These are phyloP conservation scores for Globisporangium apiculatum DNA, from an alignment of 352 stramenopile species.

Conservation along the genomic window DNA sequence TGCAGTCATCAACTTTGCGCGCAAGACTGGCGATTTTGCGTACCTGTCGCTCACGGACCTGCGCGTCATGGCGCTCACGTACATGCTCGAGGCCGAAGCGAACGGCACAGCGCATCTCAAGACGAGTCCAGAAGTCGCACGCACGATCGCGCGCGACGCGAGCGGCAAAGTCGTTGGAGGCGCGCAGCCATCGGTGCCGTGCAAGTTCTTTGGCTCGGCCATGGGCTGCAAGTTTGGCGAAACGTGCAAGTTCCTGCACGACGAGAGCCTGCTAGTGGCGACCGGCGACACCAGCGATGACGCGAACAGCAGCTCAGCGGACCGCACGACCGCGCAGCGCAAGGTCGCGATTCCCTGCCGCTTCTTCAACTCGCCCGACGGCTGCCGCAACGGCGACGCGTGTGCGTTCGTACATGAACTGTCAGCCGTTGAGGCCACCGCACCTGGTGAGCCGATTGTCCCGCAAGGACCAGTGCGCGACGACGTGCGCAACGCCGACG, in stretches of 20 bases:
- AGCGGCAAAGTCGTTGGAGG: conserved; percentile 58
- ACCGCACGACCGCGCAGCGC: conserved; percentile 1
- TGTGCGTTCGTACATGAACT: conserved; percentile 71
- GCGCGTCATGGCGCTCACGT: conserved; percentile 83
- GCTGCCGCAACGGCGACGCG: conserved; percentile 64
- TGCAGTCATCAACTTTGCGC: conserved; percentile 74
- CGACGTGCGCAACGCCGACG: conserved; percentile 63
- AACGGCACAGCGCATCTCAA: conserved; percentile 67
- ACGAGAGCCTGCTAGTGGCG: conserved; percentile 23
- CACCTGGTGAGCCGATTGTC: conserved; percentile 15
- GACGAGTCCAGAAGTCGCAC: conserved; percentile 55
- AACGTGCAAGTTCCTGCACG: conserved; percentile 79
- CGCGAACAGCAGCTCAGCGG: conserved; percentile 15
- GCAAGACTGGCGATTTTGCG: conserved; percentile 82
- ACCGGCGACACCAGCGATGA: conserved; percentile 9
- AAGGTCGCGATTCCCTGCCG: conserved; percentile 73
- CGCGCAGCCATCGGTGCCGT: conserved; percentile 37
- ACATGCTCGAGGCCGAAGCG: conserved; percentile 76
- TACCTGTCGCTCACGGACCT: conserved; percentile 82
- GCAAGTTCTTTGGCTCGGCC: conserved; percentile 73
- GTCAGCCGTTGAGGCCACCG: conserved; percentile 15
- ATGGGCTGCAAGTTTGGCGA: conserved; percentile 79
- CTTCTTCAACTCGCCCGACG: conserved; percentile 67
- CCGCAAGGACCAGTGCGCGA: conserved; percentile 29
- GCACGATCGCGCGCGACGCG: conserved; percentile 55